Conservation (phyloP, 495 filamentous ascomycete genomes). For the Lentithecium fluviatile region DNA sequence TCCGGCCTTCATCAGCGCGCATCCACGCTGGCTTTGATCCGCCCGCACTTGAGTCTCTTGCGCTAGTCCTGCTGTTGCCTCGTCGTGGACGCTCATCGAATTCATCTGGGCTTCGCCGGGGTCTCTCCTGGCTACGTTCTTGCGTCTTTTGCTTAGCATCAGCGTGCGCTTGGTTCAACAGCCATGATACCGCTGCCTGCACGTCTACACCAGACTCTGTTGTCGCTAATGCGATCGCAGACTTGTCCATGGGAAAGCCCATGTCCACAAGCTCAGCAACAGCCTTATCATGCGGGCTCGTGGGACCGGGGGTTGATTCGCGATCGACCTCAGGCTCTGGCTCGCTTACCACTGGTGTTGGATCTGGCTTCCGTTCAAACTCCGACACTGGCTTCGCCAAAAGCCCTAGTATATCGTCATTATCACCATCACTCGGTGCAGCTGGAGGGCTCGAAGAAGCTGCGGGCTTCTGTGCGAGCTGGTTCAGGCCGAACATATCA, state of each 20-base stretch:
- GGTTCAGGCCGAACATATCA: conserved; percentile 84
- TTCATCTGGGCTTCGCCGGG: conserved; percentile 34
- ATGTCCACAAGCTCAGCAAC: conserved; percentile 92
- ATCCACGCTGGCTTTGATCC: conserved; percentile 51
- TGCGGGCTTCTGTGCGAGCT: conserved; percentile 52
- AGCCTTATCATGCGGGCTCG: conserved; percentile 71
- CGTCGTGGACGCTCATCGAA: conserved; percentile 41
- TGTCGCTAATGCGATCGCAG: conserved; percentile 71
- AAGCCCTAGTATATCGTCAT: conserved; percentile 89
- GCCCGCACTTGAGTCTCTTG: conserved; percentile 38
- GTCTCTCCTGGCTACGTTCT: conserved; percentile 32
- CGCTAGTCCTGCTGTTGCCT: conserved; percentile 37
- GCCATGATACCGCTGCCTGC: conserved; percentile 83
- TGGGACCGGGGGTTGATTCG: conserved; percentile 31
- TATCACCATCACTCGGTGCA: conserved; percentile 52
- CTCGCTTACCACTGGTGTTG: conserved; percentile 38
- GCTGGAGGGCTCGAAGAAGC: conserved; percentile 41
- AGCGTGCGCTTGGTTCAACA: conserved; percentile 86
- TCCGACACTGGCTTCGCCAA: conserved; percentile 85
- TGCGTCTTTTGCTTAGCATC: conserved; percentile 61
- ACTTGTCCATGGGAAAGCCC: conserved; percentile 82
- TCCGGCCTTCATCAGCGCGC: conserved; percentile 40
- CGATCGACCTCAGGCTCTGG: conserved; percentile 18
- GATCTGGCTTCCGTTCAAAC: conserved; percentile 45
- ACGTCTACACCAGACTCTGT: conserved; percentile 78